These are phyloP conservation scores for Hypoxylon rickii DNA, from an alignment of 495 filamentous ascomycete genomes.

Conservation along the genomic window DNA sequence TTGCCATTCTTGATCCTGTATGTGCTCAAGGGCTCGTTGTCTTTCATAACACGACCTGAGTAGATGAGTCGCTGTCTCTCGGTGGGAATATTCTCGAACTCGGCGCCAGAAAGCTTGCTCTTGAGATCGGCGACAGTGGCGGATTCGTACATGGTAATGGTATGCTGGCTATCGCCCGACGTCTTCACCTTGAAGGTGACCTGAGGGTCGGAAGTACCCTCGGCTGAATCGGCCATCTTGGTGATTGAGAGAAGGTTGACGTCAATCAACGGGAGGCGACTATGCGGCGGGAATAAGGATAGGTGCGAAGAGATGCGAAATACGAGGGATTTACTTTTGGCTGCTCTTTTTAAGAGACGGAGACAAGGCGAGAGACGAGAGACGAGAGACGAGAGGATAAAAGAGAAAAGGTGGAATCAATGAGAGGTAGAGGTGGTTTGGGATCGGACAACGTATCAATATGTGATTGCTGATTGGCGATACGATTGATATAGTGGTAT, in stretches of 20 bases:
- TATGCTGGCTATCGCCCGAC: conserved; percentile 81
- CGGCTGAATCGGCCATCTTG: conserved; percentile 60
- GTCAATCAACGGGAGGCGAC: conserved; percentile 16
- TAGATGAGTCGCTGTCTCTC: conserved; percentile 96
- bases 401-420: too few species aligned
- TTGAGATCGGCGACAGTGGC: conserved; percentile 86
- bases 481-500: too few species aligned
- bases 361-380: too few species aligned
- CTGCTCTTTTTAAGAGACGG: too few species aligned
- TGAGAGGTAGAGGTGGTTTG: too few species aligned
- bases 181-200: conserved; percentile 96
- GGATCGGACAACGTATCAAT: too few species aligned
- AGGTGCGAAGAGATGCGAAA: too few species aligned
- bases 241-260: conserved; percentile 4
- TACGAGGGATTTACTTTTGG: too few species aligned
- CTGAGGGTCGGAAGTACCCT: conserved; percentile 53
- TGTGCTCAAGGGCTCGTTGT: conserved; percentile 77
- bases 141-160: conserved; percentile 75
- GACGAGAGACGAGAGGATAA: too few species aligned
- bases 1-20: conserved; percentile 98
- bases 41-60: conserved; percentile 94
- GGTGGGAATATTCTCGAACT: conserved; percentile 81
- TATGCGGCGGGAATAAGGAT: background rate
- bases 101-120: conserved; percentile 74
- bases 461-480: too few species aligned